Base-by-base conservation (phyloP, 2,329 filamentous ascomycete species). In the Zasmidium cellare region DNA sequence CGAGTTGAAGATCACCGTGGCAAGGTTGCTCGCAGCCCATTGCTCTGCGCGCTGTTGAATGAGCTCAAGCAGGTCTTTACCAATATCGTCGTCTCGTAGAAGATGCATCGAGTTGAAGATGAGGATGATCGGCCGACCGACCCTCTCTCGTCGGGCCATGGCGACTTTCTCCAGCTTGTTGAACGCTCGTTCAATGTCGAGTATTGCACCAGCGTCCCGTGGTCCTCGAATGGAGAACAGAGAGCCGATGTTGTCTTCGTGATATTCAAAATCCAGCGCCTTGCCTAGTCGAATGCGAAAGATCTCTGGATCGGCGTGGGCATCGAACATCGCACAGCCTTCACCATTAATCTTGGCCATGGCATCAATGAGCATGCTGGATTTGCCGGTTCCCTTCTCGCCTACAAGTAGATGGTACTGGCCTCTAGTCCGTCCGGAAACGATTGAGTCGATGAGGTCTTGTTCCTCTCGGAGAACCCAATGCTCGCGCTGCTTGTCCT, bases 101-200 rank as follows among this genome's bases (percentile, higher is more conserved):
- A 99, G 80, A 77, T 99, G 94, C 70, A 92, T 88, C 65, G 92
- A 91, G 74, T 97, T 99, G 73, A 99, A 87, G 70, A 99, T 96
- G 60, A 99, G 75, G n/a, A 99, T 82, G 3, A 99, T 79, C 1
- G 94, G 94, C 59, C 82, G 81, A 9, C 84, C 83, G 24, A 85
- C 74, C 58, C 74, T 78, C 28, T 82, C 79, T 46, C 92, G 82
- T 52, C 89, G 83, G 65, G 80, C 81, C 57, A 99, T 77, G 0
- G 94, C 94, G 7, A 97, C 91, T 74, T 99, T 99, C 71, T 99
- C 94, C 11, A 99, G 79, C 76, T 99, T 99, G 81, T 99, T 99
- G 73, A 99, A 88, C 0, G 94, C 94, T 24, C 94, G 86, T 72
- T 99, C 94, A 62, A 99, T 97, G 72, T 99, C 94, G 1, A 99